These are phyloP conservation scores for Penicillium polonicum DNA, from an alignment of 2,329 filamentous ascomycete genomes.

Conservation along the genomic window DNA sequence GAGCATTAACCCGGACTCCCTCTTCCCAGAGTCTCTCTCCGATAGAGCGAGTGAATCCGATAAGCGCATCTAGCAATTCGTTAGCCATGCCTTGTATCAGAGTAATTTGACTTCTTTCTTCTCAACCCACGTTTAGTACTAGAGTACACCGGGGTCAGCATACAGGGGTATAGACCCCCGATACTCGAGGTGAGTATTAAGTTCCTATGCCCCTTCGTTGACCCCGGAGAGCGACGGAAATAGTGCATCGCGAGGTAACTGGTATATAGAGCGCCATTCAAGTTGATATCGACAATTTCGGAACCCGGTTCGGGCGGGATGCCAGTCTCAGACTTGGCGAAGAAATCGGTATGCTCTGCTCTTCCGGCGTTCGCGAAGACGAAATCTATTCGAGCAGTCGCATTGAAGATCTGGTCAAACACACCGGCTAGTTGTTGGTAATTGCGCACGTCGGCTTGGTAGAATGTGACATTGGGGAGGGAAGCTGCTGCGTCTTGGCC, in stretches of 20 bases:
- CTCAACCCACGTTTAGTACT: conserved; percentile 35
- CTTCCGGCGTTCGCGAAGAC: conserved; percentile 53
- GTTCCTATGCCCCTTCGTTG: conserved; percentile 21
- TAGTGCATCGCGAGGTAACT: conserved; percentile 44
- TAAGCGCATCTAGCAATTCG: conserved; percentile 26
- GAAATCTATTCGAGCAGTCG: conserved; percentile 45
- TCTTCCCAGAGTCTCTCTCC: conserved; percentile 35
- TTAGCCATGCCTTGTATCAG: neutral
- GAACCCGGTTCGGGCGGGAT: conserved; percentile 31
- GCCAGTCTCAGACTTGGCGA: conserved; percentile 25
- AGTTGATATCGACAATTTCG: conserved; percentile 42
- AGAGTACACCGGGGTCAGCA: conserved; percentile 37
- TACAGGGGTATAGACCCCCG: conserved; percentile 39
- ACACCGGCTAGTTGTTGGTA: conserved; percentile 35
- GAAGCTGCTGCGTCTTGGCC: conserved; percentile 31
- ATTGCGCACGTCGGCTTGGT: conserved; percentile 40
- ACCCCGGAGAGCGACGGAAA: conserved; percentile 32
- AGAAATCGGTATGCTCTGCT: conserved; percentile 45
- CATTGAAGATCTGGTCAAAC: conserved; percentile 42
- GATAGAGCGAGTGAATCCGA: conserved; percentile 42
- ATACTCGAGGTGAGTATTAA: conserved; percentile 40
- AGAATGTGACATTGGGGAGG: conserved; percentile 36
- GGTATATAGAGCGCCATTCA: conserved; percentile 44
- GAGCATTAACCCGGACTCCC: conserved; percentile 40
- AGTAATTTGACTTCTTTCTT: neutral